Percentiles rank a stretch among this genome's conserved stretches.
phyloP scores from a whole-genome alignment of 805 yeast species.

The Danielia oregonensis region DNA sequence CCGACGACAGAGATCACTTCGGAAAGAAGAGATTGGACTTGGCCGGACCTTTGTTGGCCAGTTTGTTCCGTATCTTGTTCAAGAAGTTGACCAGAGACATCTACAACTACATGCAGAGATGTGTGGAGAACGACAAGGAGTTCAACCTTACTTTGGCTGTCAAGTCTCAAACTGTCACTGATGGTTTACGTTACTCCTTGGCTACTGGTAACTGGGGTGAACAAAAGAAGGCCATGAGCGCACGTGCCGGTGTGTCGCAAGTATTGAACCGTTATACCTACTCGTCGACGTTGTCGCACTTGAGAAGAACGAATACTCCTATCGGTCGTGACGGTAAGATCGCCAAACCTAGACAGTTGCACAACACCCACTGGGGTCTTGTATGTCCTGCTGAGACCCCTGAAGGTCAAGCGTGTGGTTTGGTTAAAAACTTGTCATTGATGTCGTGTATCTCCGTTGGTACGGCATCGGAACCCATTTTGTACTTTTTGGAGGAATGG shows the following conservation, averaged over 20 bases:
- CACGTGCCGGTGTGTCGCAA: slow-evolving; percentile 99
- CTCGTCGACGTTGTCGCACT: slow-evolving; percentile 96
- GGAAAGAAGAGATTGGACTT: slow-evolving; percentile 97
- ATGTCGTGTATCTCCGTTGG: slow-evolving; percentile 99
- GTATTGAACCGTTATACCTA: slow-evolving; percentile 97
- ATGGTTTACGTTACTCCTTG: slow-evolving; percentile 93
- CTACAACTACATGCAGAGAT: slow-evolving; percentile 97
- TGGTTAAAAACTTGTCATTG: slow-evolving; percentile 91
- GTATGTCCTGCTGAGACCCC: slow-evolving; percentile 99
- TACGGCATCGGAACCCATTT: slow-evolving; percentile 92
- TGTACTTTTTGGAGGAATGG: slow-evolving; percentile 94
- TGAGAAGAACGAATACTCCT: slow-evolving; percentile 98
- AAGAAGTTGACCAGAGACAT: slow-evolving; percentile 94
- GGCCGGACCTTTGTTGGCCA: slow-evolving; percentile 97
- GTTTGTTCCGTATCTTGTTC: slow-evolving; percentile 89
- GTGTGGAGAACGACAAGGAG: slow-evolving; percentile 96
- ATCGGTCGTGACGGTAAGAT: slow-evolving; percentile 99
- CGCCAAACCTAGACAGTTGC: slow-evolving; percentile 98
- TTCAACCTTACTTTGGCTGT: slow-evolving; percentile 95
- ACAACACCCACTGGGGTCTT: slow-evolving; percentile 99
- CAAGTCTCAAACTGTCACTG: slow-evolving; percentile 93
- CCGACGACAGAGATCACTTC: slow-evolving; percentile 98
- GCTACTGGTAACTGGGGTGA: slow-evolving; percentile 99
- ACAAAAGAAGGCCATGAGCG: slow-evolving; percentile 97
- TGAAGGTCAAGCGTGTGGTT: slow-evolving; percentile 99